Percentiles rank a stretch among this genome's conserved stretches.
Conservation (phyloP, 2,329 filamentous ascomycete genomes). For the Pestalotiopsis sp. region DNA sequence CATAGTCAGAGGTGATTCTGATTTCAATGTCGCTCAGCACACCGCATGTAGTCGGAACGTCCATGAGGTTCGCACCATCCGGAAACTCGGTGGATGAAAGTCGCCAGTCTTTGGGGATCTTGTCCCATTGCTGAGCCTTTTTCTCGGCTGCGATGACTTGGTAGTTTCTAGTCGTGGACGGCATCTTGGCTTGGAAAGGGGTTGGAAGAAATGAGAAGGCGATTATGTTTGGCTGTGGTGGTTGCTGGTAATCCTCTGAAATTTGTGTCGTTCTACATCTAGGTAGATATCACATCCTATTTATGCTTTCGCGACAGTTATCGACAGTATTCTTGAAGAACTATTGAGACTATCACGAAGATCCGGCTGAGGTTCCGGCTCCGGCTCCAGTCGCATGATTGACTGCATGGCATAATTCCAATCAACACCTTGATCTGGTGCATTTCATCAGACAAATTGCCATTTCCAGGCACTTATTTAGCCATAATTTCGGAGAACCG, state of each 20-base stretch:
- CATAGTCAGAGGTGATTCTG: slow-evolving; percentile 19
- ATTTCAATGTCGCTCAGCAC: slow-evolving; percentile 15
- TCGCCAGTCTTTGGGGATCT: slow-evolving; percentile 24
- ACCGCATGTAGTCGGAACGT: slow-evolving; percentile 20
- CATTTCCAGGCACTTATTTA: no score
- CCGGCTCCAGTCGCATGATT: not conserved
- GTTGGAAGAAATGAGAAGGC: slow-evolving; percentile 5
- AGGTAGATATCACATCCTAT: no score
- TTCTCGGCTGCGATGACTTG: slow-evolving; percentile 22
- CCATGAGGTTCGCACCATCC: slow-evolving; percentile 21
- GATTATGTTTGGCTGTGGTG: not conserved
- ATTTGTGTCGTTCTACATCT: no score
- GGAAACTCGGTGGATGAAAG: slow-evolving; percentile 15
- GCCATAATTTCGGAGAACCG: no score
- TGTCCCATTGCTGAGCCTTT: slow-evolving; percentile 18
- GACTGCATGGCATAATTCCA: not conserved
- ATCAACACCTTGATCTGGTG: not conserved
- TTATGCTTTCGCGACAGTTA: no score
- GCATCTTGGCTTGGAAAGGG: slow-evolving; percentile 16
- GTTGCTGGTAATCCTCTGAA: not conserved
- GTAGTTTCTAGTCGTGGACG: slow-evolving; percentile 18
- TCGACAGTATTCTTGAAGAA: not conserved
- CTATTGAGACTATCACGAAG: not conserved
- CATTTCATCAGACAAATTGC: no score
- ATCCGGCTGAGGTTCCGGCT: not conserved